Percentiles rank a stretch among this genome's conserved stretches.
Conservation (phyloP, 345 rosid species). For the Syzygium grande region DNA sequence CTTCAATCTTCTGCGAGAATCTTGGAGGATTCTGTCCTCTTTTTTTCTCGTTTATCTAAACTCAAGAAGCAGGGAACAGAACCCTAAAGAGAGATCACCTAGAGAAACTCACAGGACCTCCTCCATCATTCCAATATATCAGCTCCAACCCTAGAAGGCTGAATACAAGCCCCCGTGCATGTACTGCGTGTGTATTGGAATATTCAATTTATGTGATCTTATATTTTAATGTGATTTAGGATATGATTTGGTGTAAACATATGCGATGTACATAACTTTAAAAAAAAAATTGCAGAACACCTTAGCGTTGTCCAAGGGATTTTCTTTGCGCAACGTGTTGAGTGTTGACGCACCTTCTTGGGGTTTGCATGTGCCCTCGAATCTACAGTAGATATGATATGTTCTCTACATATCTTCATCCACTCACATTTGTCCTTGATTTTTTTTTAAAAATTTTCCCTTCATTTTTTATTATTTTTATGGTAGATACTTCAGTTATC, state of each 20-base stretch:
- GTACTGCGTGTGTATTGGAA: neutral
- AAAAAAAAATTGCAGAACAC: neutral
- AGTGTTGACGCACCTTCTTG: neutral
- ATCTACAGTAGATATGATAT: slow-evolving; percentile 9
- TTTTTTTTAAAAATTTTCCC: neutral
- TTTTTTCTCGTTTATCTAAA: neutral
- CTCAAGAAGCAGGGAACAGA: slow-evolving; percentile 5
- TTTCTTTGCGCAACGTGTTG: neutral
- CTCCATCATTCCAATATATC: neutral
- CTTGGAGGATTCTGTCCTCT: slow-evolving; percentile 12
- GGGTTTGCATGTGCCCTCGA: slow-evolving; percentile 4
- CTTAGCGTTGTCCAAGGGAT: neutral
- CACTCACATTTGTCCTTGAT: neutral
- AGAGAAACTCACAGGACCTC: neutral
- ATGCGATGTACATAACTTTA: neutral
- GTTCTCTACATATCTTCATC: slow-evolving; percentile 1
- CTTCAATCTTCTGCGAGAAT: slow-evolving; percentile 17
- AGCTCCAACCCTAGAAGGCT: neutral
- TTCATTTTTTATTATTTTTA: neutral
- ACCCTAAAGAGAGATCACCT: neutral
- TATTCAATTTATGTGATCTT: slow-evolving; percentile 2
- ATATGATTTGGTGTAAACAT: slow-evolving; percentile 8
- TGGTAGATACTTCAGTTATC: neutral
- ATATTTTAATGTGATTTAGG: slow-evolving; percentile 18
- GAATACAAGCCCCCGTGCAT: slow-evolving; percentile 12